These are phyloP conservation scores for Rhodotorula sp. DNA, from an alignment of 1,284 basidiomycete species.

Conservation along the genomic window DNA sequence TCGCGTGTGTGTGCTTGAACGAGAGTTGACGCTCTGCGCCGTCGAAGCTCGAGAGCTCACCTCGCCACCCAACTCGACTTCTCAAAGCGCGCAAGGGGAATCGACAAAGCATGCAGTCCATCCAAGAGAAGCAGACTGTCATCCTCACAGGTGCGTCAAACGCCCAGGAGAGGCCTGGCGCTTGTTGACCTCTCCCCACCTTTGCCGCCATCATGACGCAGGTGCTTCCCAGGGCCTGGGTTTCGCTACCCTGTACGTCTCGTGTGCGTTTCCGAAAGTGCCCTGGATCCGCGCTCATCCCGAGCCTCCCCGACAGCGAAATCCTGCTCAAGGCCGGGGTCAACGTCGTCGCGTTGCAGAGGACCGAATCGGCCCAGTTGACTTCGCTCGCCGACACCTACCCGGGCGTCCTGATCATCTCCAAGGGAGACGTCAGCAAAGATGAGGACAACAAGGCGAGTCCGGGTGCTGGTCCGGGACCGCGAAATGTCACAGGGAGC, in stretches of 20 bases:
- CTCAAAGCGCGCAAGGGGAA: neutral
- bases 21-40: too few species aligned
- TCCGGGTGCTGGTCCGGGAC: neutral
- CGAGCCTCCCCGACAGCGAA: constrained; percentile 44
- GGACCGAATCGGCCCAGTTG: constrained; percentile 65
- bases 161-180: neutral
- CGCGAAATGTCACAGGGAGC: neutral
- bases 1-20: too few species aligned
- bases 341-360: constrained; percentile 71
- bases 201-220: neutral
- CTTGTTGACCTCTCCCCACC: neutral
- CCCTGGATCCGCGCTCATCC: neutral
- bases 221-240: constrained; percentile 64
- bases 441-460: constrained; percentile 56
- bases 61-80: too few species aligned
- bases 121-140: constrained; percentile 12
- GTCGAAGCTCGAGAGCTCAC: neutral
- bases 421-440: constrained; percentile 59
- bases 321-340: constrained; percentile 53
- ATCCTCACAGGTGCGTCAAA: constrained; percentile 29
- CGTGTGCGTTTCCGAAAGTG: too few species aligned
- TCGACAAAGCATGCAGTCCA: neutral
- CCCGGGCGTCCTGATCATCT: constrained; percentile 42
- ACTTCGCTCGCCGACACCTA: constrained; percentile 55
- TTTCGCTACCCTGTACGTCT: constrained; percentile 61